Evolutionary conservation across 108 stramenopile genomes (phyloP), one percentile per base, ranked within the genome.

Genomic region (Craspedostauros australis): DNA sequence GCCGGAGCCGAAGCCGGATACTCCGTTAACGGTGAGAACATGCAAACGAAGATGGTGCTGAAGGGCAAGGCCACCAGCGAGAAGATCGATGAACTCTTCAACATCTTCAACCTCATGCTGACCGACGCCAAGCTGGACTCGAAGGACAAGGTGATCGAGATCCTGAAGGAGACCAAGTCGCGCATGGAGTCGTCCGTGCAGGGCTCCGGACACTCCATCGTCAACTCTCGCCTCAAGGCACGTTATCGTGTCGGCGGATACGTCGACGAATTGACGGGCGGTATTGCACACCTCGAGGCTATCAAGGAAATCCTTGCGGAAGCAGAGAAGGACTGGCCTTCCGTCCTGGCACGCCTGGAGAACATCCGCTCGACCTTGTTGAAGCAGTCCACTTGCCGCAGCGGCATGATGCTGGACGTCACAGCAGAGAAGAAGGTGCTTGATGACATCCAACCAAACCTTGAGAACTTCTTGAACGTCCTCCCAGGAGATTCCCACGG

Each of bases 311-410:
- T 95, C 11, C 63, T 98, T 21, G 64, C 91, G 24, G 70, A 91
- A 66, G 97, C 95, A 1, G 84, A 98, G 66, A 79, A 91, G 41
- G 95, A 98, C 61, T 98, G 93, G 80, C 94, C 95, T 14, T 43
- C 84, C 20, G 64, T 98, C 0, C 69, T 91, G 27, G 60, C 71
- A 0, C 81, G 91, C 16, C 73, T 98, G 20, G 84, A 96, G 55
- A 73, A 77, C 15, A 92, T 98, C 28, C 71, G 94, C 22, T 74
- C 68, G 31, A 82, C 68, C 7, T 79, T 97, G 51, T 67, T 97
- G 12, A 56, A 72, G 16, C 47, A 70, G 41, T 59, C 54, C 27
- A 80, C 79, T 16, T 83, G 81, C 57, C 73, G 90, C 12, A 55
- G 77, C 66, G 90, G 89, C 20, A 84, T 95, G 83, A 51, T 98